Percentiles rank a stretch among this genome's conserved stretches.
Conservation (phyloP, 306 rosid genomes). For the Begonia loranthoides region DNA sequence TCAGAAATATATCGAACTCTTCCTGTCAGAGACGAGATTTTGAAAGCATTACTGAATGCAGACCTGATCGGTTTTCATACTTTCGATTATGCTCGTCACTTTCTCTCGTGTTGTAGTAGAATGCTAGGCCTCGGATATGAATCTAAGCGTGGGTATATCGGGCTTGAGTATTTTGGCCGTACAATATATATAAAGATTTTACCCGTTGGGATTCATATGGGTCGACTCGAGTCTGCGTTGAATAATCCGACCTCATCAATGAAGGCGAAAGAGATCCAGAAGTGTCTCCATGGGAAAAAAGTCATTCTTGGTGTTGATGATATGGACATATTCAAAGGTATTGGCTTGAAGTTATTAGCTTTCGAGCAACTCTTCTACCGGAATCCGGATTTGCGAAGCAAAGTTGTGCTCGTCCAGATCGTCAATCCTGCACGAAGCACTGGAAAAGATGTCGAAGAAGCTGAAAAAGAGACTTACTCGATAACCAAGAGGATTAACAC, state of each 20-base stretch:
- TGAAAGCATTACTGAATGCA: constrained; percentile 58
- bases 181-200: constrained; percentile 56
- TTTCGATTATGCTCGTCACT: constrained; percentile 88
- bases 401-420: constrained; percentile 59
- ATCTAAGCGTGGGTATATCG: constrained; percentile 66
- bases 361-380: constrained; percentile 50
- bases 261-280: constrained; percentile 42
- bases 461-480: constrained; percentile 30
- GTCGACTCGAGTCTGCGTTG: constrained; percentile 45
- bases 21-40: constrained; percentile 70
- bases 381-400: constrained; percentile 37
- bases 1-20: constrained; percentile 69
- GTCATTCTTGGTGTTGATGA: constrained; percentile 75
- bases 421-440: constrained; percentile 56
- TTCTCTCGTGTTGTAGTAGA: constrained; percentile 69
- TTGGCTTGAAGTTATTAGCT: constrained; percentile 61
- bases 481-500: constrained; percentile 40
- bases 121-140: constrained; percentile 70
- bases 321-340: constrained; percentile 77
- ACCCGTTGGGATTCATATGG: constrained; percentile 82
- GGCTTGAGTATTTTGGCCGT: constrained; percentile 78
- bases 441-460: constrained; percentile 49
- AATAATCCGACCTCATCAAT: constrained; percentile 33
- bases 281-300: constrained; percentile 42
- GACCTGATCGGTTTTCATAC: constrained; percentile 85